Conservation (phyloP, 1,284 basidiomycete species). For the Tilletia setariae region DNA sequence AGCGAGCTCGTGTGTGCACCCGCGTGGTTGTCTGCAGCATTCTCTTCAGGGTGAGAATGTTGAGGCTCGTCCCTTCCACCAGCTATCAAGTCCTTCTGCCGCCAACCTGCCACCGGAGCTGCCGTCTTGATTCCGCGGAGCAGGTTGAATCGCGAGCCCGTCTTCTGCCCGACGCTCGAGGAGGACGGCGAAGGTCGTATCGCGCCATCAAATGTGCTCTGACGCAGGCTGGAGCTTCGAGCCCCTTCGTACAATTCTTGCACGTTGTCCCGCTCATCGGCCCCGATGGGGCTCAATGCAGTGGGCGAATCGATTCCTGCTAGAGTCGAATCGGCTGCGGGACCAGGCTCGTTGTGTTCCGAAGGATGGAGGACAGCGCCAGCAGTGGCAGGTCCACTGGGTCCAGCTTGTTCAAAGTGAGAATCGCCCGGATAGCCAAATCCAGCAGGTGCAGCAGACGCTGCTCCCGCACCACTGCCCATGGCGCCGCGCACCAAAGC, state of each 20-base stretch:
- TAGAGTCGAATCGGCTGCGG: background rate
- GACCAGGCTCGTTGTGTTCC: background rate
- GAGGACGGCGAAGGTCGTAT: background rate
- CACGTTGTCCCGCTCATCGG: background rate
- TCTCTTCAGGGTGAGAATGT: no score
- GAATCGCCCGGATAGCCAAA: background rate
- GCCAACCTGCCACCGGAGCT: constrained; percentile 4
- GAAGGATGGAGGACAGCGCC: background rate
- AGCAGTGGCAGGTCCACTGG: constrained; percentile 7
- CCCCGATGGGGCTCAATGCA: background rate
- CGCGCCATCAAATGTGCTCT: constrained; percentile 14
- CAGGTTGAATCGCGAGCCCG: background rate
- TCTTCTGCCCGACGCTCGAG: background rate
- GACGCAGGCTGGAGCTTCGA: constrained; percentile 9
- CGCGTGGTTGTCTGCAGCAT: no score
- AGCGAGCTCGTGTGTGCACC: background rate
- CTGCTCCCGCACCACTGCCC: background rate
- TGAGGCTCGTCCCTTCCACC: constrained; percentile 2
- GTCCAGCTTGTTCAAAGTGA: background rate
- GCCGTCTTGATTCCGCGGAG: constrained; percentile 13
- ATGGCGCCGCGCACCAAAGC: constrained; percentile 28
- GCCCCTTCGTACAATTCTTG: background rate
- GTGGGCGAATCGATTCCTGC: background rate
- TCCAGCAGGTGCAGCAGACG: constrained; percentile 3
- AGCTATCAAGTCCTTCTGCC: constrained; percentile 12